phyloP scores from a whole-genome alignment of 169 alveolate genomes.

The Babesia bovis region DNA sequence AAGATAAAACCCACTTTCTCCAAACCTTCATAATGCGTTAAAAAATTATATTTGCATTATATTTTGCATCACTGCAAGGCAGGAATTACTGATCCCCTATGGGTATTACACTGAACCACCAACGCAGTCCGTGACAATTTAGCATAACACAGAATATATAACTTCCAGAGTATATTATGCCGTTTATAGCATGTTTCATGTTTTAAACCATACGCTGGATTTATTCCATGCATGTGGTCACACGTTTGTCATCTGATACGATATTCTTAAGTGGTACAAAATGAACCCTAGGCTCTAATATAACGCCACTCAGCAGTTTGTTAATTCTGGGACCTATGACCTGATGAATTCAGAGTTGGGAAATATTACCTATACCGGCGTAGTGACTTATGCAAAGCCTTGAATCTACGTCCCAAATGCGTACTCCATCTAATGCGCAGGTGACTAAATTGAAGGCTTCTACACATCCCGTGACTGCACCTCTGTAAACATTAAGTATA shows the following conservation, averaged over 20 bases:
- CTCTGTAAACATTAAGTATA: constrained; percentile 9
- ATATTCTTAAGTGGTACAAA: constrained; percentile 35
- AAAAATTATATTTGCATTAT: too few species aligned
- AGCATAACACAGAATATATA: too few species aligned
- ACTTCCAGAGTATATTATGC: too few species aligned
- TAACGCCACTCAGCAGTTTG: constrained; percentile 12
- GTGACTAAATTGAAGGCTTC: constrained; percentile 44
- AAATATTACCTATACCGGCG: constrained; percentile 5
- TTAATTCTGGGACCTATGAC: constrained; percentile 16
- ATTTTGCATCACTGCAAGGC: too few species aligned
- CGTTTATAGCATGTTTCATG: too few species aligned
- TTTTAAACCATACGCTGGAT: too few species aligned
- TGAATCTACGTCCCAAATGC: constrained; percentile 43
- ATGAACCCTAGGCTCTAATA: neutral
- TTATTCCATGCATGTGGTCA: neutral
- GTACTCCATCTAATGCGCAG: constrained; percentile 56
- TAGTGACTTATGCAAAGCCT: constrained; percentile 40
- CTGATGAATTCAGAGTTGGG: neutral
- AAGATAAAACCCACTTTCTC: constrained; percentile 24
- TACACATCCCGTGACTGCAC: constrained; percentile 48
- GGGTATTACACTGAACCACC: too few species aligned
- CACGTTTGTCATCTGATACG: constrained; percentile 15
- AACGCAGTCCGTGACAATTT: too few species aligned
- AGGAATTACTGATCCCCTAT: too few species aligned
- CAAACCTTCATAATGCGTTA: neutral